Evolutionary conservation across 352 stramenopile species (phyloP).

Genomic region (Phytophthora pluvialis): DNA sequence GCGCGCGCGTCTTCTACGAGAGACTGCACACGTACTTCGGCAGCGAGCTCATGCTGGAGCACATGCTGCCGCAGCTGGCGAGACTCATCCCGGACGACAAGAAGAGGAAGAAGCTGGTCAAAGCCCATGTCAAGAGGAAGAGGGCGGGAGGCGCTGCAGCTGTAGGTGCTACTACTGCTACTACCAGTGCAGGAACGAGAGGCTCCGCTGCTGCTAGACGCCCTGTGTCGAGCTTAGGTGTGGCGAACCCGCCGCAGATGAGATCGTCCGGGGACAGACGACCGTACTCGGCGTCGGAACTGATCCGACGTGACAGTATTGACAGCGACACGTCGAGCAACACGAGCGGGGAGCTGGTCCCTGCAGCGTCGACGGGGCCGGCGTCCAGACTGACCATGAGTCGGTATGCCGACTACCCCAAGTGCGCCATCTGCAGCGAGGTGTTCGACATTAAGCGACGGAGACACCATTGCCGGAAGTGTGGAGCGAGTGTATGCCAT

Average conservation of each 20-base stretch:
- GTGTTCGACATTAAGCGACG: conserved; percentile 82
- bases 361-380: conserved; percentile 25
- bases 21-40: conserved; percentile 71
- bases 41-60: conserved; percentile 75
- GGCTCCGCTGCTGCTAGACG: conserved; percentile 22
- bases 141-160: conserved; percentile 8
- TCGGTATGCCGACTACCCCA: conserved; percentile 62
- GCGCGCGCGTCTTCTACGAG: conserved; percentile 67
- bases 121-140: conserved; percentile 52
- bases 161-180: not conserved
- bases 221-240: conserved; percentile 42
- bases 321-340: conserved; percentile 52
- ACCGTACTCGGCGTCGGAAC: conserved; percentile 51
- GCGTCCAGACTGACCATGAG: conserved; percentile 36
- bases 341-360: conserved; percentile 33
- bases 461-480: conserved; percentile 79
- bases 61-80: conserved; percentile 81
- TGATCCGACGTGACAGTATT: conserved; percentile 49
- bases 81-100: conserved; percentile 80
- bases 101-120: conserved; percentile 78
- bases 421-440: conserved; percentile 80
- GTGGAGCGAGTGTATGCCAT: conserved; percentile 68
- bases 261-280: conserved; percentile 36
- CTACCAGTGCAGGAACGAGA: not conserved
- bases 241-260: conserved; percentile 29